phyloP scores from a whole-genome alignment of 176 grass and related monocot species.

The Cymbopogon citratus region DNA sequence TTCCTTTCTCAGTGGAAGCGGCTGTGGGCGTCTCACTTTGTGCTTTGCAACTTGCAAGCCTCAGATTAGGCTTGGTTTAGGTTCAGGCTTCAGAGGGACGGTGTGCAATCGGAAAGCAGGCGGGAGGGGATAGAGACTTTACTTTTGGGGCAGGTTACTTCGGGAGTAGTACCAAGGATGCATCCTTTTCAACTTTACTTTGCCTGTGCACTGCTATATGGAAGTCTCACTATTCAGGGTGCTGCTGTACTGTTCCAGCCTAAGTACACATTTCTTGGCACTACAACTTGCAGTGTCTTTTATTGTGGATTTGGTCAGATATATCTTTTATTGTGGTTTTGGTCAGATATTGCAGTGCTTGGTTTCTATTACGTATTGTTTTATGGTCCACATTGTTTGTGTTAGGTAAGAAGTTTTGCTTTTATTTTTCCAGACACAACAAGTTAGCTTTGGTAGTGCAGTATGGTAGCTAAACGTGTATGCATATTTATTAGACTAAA shows the following conservation, averaged over 20 bases:
- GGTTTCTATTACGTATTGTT: not conserved
- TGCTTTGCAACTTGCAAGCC: slow-evolving; percentile 2
- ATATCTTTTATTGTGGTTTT: slow-evolving; percentile 15
- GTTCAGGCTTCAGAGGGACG: not conserved
- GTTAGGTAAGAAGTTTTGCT: not conserved
- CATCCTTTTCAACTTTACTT: slow-evolving; percentile 44
- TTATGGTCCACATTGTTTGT: not conserved
- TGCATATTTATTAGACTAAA: not conserved
- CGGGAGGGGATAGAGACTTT: not conserved
- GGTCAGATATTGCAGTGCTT: not conserved
- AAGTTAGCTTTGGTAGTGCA: not conserved
- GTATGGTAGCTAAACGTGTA: not conserved
- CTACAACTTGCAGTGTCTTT: not conserved
- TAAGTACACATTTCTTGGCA: not conserved
- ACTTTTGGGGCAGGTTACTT: slow-evolving; percentile 31
- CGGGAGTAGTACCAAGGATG: slow-evolving; percentile 1
- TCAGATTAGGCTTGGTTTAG: not conserved
- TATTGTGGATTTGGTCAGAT: slow-evolving; percentile 6
- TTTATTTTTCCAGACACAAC: not conserved
- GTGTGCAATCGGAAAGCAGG: not conserved
- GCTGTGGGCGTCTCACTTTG: not conserved
- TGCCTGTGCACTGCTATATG: slow-evolving; percentile 4
- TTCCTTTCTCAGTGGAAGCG: not conserved
- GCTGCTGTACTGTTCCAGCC: not conserved
- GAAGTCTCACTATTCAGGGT: not conserved